Conservation (phyloP, 1,284 basidiomycete species). For the Gymnopus androsaceus region DNA sequence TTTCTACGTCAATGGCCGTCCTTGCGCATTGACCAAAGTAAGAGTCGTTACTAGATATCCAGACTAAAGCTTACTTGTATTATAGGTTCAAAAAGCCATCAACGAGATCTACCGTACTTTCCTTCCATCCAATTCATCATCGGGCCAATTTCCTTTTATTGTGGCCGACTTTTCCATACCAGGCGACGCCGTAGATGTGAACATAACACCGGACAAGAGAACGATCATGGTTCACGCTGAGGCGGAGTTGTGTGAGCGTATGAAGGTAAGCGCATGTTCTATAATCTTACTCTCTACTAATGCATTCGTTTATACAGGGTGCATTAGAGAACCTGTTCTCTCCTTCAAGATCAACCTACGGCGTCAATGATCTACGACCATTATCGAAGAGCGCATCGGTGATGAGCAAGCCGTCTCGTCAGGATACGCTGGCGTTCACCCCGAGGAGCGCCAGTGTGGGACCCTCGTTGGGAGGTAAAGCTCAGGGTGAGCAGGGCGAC, state of each 20-base stretch:
- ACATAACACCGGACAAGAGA: slow-evolving; percentile 96
- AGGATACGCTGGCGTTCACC: background rate
- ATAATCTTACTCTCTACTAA: background rate
- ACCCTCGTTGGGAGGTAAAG: background rate
- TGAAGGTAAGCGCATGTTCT: slow-evolving; percentile 60
- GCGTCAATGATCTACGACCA: slow-evolving; percentile 38
- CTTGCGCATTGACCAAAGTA: slow-evolving; percentile 81
- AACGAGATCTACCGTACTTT: slow-evolving; percentile 90
- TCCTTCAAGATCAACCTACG: slow-evolving; percentile 69
- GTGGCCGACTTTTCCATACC: slow-evolving; percentile 85
- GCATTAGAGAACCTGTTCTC: slow-evolving; percentile 58
- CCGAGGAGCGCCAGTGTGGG: background rate
- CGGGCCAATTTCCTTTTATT: slow-evolving; percentile 79
- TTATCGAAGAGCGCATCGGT: background rate
- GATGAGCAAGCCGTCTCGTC: background rate
- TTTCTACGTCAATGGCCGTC: slow-evolving; percentile 92
- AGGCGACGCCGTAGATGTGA: slow-evolving; percentile 74
- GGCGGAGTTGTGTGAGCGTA: slow-evolving; percentile 72
- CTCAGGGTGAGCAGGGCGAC: background rate
- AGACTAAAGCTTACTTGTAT: background rate
- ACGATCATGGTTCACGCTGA: slow-evolving; percentile 94
- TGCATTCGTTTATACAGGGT: background rate
- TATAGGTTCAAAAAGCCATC: slow-evolving; percentile 79
- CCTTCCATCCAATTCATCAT: slow-evolving; percentile 43
- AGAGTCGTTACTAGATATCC: slow-evolving; percentile 12